Conservation (phyloP, 371 early-diverging fungal species). For the Pancytospora philotis region DNA sequence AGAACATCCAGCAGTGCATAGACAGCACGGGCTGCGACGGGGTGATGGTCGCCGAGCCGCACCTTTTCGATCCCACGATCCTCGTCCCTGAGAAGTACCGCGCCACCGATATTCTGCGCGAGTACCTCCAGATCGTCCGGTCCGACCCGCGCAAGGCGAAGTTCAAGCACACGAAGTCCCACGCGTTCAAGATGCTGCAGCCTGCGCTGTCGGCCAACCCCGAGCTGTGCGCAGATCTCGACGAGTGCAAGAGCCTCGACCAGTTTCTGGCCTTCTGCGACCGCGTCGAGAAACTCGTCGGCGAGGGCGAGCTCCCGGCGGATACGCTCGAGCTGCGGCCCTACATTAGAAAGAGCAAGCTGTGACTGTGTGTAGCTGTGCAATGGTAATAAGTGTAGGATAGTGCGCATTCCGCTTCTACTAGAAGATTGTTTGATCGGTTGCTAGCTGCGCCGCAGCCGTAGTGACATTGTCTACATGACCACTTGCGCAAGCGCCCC, state of each 20-base stretch:
- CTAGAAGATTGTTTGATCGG: too few relatives aligned
- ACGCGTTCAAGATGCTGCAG: constrained; percentile 40
- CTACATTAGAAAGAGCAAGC: constrained; percentile 1
- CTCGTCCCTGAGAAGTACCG: constrained; percentile 63
- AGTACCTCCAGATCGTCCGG: constrained; percentile 39
- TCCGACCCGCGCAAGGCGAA: constrained; percentile 9
- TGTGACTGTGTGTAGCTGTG: too few relatives aligned
- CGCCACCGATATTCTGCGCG: constrained; percentile 36
- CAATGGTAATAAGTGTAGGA: too few relatives aligned
- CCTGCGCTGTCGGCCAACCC: constrained; percentile 4
- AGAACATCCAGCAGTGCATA: constrained; percentile 76
- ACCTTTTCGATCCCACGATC: constrained; percentile 50
- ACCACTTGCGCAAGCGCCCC: too few relatives aligned
- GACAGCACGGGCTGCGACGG: constrained; percentile 78
- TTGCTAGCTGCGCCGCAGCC: too few relatives aligned
- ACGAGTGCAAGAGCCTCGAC: constrained; percentile 27
- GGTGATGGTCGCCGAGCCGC: constrained; percentile 71
- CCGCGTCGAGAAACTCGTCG: constrained; percentile 11
- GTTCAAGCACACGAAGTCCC: constrained; percentile 35
- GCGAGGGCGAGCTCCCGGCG: neutral
- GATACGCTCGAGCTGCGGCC: constrained; percentile 4
- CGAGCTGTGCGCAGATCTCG: constrained; percentile 6
- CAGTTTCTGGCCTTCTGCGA: constrained; percentile 6
- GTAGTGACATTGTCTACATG: too few relatives aligned
- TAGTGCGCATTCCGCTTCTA: too few relatives aligned